Conservation (phyloP, 2,329 filamentous ascomycete genomes). For the Dendryphion nanum region DNA sequence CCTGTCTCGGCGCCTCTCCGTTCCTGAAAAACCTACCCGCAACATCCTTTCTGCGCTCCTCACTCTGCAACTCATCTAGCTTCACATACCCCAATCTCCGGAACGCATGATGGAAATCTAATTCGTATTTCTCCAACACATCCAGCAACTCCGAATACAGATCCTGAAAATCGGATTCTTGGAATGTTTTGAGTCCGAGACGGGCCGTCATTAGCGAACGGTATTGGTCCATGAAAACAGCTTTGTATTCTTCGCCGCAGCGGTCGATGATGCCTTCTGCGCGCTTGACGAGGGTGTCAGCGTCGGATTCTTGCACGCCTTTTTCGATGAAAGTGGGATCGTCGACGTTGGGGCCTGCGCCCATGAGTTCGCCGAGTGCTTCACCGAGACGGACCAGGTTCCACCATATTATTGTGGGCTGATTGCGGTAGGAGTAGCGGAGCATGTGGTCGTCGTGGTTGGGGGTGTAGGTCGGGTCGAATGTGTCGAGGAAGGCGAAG, state of each 20-base stretch:
- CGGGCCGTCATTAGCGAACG: conserved; percentile 78
- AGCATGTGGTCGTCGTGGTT: conserved; percentile 92
- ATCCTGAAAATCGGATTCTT: conserved; percentile 72
- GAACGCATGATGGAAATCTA: conserved; percentile 97
- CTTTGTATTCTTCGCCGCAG: conserved; percentile 82
- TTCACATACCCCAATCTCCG: conserved; percentile 68
- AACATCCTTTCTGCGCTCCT: conserved; percentile 61
- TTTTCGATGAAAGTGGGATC: conserved; percentile 67
- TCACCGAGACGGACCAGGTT: conserved; percentile 91
- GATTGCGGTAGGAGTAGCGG: conserved; percentile 89
- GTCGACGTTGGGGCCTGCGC: conserved; percentile 71
- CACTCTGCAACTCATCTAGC: conserved; percentile 62
- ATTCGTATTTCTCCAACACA: conserved; percentile 72
- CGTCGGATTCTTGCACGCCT: conserved; percentile 69
- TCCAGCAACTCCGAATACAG: conserved; percentile 83
- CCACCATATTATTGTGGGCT: conserved; percentile 98
- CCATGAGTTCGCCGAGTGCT: conserved; percentile 82
- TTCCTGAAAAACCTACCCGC: conserved; percentile 77
- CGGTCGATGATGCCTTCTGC: conserved; percentile 82
- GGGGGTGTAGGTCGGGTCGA: conserved; percentile 90
- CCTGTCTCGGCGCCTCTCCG: conserved; percentile 56
- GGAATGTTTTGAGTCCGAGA: conserved; percentile 69
- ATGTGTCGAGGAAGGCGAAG: conserved; percentile 97
- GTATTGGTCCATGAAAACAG: conserved; percentile 86
- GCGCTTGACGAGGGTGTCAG: conserved; percentile 68